Evolutionary conservation across 1,284 basidiomycete species (phyloP), one percentile per base, ranked within the genome.

Genomic region (Tilletia caries): DNA sequence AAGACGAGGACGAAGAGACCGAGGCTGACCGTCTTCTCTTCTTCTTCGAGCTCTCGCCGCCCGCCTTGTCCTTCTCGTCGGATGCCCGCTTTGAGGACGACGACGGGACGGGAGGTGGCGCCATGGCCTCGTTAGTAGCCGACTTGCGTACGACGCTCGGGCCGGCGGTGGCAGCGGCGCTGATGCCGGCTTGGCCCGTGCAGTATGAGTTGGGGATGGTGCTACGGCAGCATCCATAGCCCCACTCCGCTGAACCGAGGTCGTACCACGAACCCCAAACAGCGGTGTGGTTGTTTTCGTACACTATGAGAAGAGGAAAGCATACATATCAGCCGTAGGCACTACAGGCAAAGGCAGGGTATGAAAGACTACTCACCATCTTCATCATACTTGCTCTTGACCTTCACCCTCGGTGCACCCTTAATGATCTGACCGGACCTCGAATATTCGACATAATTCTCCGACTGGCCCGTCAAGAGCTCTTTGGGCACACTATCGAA

Each of bases 231-330:
- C 96, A 99, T 34, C 88, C 90, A 84, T 91, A 98, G 62, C 96
- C 96, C 96, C 96, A 98, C 70, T 86, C 83, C 12, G 89, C 89
- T 1, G 87, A 86, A 6, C 88, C 86, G 13, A 86, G 75, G 78
- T 92, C 90, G 84, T 92, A 98, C 90, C 90, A 98, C 41, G 95
- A 98, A 33, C 96, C 96, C 95, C 95, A 99, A 8, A 98, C 89
- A 1, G 89, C 85, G 0, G 90, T 92, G 81, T 99, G 96, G 82
- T 99, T 99, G 84, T 95, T 95, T 79, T 91, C 86, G 78, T 88
- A 89, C n/a, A 94, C 92, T 62, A 23, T 5, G 23, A 6, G 27
- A 93, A 69, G 27, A 29, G 54, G n/a, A 29, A 44, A n/a, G 13
- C 13, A 50, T n/a, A 67, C 34, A 27, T n/a, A n/a, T n/a, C n/a